Evolutionary conservation across 371 early-diverging fungal species (phyloP).

Genomic region (Dinochytrium kinnereticum): DNA sequence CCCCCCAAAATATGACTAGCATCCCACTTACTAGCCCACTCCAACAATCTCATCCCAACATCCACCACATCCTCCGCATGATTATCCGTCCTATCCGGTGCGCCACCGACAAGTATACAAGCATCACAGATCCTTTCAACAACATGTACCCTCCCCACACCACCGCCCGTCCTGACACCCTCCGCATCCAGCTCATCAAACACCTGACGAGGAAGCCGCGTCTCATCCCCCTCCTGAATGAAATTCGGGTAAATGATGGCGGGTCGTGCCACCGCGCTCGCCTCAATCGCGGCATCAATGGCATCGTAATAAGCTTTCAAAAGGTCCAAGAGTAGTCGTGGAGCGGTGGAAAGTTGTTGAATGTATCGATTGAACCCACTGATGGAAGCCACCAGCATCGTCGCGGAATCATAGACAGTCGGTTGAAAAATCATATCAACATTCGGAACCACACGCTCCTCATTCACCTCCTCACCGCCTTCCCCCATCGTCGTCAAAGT

Average conservation of each 20-base stretch:
- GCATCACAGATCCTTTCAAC: slow-evolving; percentile 33
- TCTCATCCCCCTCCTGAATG: background rate
- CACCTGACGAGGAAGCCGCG: background rate
- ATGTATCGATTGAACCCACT: slow-evolving; percentile 32
- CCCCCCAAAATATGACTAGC: slow-evolving; percentile 19
- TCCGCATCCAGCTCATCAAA: background rate
- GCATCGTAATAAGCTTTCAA: slow-evolving; percentile 25
- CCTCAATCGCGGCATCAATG: slow-evolving; percentile 19
- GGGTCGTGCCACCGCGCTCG: background rate
- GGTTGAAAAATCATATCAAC: slow-evolving; percentile 22
- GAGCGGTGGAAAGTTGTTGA: slow-evolving; percentile 23
- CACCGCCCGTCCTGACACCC: background rate
- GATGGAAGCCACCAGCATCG: slow-evolving; percentile 32
- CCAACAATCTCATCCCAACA: slow-evolving; percentile 19
- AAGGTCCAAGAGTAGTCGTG: slow-evolving; percentile 21
- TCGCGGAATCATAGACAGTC: slow-evolving; percentile 15
- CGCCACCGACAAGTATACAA: slow-evolving; percentile 31
- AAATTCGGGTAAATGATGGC: background rate
- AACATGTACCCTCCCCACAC: slow-evolving; percentile 18
- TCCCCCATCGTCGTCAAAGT: background rate
- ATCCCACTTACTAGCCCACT: slow-evolving; percentile 29
- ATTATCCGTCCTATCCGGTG: slow-evolving; percentile 21
- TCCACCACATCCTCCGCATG: slow-evolving; percentile 23
- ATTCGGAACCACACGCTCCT: too few species aligned
- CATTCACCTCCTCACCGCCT: background rate